A percentile compares a stretch with the other conserved stretches of the same genome.
Conservation (phyloP, 176 grass and related monocot species). For the Carex myosuroides region DNA sequence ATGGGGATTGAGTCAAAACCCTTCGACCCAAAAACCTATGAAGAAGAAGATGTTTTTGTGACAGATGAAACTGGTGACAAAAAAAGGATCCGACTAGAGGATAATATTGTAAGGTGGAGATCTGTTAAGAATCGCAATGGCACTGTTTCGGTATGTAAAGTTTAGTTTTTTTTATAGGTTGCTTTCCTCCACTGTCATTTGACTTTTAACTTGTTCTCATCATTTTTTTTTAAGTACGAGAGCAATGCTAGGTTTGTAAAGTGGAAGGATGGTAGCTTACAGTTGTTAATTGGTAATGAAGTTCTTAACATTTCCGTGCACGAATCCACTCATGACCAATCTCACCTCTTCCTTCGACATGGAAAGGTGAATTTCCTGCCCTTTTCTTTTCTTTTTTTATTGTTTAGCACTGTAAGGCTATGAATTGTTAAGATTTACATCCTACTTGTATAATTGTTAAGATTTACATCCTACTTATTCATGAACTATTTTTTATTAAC, state of each 20-base stretch:
- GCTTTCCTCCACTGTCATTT: slow-evolving; percentile 12
- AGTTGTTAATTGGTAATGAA: slow-evolving; percentile 93
- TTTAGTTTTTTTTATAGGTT: slow-evolving; percentile 6
- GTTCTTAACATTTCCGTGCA: slow-evolving; percentile 94
- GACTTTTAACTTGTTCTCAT: neutral
- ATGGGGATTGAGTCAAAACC: slow-evolving; percentile 89
- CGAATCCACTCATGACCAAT: slow-evolving; percentile 81
- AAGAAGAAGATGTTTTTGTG: slow-evolving; percentile 81
- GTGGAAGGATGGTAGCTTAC: slow-evolving; percentile 95
- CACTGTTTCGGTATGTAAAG: slow-evolving; percentile 57
- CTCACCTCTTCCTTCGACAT: slow-evolving; percentile 80
- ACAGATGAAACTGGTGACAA: slow-evolving; percentile 83
- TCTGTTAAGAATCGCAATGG: slow-evolving; percentile 65
- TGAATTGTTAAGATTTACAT: neutral
- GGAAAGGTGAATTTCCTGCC: slow-evolving; percentile 50
- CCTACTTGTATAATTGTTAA: neutral
- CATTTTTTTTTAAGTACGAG: slow-evolving; percentile 48
- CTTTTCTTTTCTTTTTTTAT: neutral
- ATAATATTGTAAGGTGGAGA: slow-evolving; percentile 98
- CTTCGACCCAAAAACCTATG: slow-evolving; percentile 89
- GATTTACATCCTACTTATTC: neutral
- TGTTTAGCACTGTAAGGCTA: neutral
- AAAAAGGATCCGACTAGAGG: slow-evolving; percentile 82
- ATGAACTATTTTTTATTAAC: neutral
- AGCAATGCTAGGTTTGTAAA: slow-evolving; percentile 96